Conservation (phyloP, 1,139 yeast genomes). For the Arxiozyma bovina region DNA sequence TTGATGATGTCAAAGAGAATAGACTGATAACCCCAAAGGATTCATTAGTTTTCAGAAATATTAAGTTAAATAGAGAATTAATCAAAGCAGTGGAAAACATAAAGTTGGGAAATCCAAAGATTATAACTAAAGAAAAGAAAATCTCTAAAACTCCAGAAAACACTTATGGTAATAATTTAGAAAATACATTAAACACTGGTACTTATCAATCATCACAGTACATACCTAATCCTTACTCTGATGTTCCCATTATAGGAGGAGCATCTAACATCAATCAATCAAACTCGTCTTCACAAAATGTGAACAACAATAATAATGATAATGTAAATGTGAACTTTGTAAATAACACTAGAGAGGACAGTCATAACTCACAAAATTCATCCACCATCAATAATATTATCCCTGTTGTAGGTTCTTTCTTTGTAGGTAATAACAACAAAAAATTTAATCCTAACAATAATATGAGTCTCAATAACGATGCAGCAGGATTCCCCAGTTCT, state of each 20-base stretch:
- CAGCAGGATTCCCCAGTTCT: background rate
- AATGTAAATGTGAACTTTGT: background rate
- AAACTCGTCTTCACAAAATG: background rate
- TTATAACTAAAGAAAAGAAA: constrained; percentile 1
- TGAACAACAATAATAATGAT: background rate
- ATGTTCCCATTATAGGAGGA: background rate
- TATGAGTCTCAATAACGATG: background rate
- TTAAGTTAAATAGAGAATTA: constrained; percentile 49
- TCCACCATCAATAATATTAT: constrained; percentile 2
- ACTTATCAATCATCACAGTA: constrained; percentile 4
- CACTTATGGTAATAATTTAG: constrained; percentile 1
- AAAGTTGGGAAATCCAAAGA: constrained; percentile 38
- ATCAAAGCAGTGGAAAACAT: constrained; percentile 54
- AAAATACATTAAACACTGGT: background rate
- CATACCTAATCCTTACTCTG: background rate
- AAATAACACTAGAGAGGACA: background rate
- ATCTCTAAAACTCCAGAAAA: constrained; percentile 4
- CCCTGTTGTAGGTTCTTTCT: background rate
- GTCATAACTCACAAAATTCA: background rate
- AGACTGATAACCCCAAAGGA: constrained; percentile 53
- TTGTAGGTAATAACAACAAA: background rate
- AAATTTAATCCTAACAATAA: background rate
- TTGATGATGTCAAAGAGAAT: constrained; percentile 60
- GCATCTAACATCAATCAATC: background rate
- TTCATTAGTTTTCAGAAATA: constrained; percentile 41